These are phyloP conservation scores for Raphanus hybrid DNA, from an alignment of 441 rosid genomes.

Conservation along the genomic window DNA sequence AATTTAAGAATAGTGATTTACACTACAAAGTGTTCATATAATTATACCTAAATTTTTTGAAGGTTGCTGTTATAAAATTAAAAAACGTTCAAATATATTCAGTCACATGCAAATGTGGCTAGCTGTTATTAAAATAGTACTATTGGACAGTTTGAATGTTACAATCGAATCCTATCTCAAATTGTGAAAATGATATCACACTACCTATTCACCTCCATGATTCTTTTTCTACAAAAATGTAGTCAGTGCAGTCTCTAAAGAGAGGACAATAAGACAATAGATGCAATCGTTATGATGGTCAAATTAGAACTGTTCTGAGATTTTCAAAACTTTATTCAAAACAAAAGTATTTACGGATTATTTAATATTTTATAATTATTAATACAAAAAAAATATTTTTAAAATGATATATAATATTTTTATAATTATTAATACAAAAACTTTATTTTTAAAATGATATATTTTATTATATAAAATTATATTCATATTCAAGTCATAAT, in stretches of 20 bases:
- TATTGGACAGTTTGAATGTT: not conserved
- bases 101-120: slow-evolving; percentile 8
- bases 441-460: not conserved
- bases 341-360: not conserved
- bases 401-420: too few relatives aligned
- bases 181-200: not conserved
- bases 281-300: not conserved
- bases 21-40: slow-evolving; percentile 19
- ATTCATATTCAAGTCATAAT: not conserved
- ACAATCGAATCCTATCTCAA: not conserved
- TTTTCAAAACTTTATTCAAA: not conserved
- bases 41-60: not conserved
- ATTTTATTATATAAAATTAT: not conserved
- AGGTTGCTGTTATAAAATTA: not conserved
- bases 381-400: not conserved
- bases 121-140: not conserved
- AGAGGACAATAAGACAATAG: not conserved
- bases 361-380: not conserved
- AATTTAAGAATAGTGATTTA: slow-evolving; percentile 26
- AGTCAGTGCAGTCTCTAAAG: not conserved
- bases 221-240: not conserved
- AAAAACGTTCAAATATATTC: slow-evolving; percentile 5
- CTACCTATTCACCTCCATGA: not conserved
- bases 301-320: not conserved
- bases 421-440: not conserved